Conservation (phyloP, 129 eudicot species). For the Sambucus nigra region DNA sequence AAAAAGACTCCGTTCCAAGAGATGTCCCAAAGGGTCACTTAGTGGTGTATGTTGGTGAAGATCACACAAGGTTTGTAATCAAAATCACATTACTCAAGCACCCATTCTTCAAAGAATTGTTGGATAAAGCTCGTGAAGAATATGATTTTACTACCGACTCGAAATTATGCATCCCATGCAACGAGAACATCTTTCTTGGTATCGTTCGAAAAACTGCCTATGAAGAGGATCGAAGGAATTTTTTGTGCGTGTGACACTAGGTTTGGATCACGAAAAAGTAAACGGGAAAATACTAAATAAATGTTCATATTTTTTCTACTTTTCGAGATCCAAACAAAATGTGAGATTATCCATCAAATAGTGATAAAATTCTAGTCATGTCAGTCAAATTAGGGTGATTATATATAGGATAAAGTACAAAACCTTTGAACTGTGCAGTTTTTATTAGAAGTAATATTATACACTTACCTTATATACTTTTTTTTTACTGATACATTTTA, state of each 20-base stretch:
- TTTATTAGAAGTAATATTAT: too few relatives aligned
- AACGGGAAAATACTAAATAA: too few relatives aligned
- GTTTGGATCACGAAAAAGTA: slow-evolving; percentile 7
- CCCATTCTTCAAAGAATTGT: slow-evolving; percentile 61
- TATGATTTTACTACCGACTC: slow-evolving; percentile 45
- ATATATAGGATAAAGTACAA: too few relatives aligned
- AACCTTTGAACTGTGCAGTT: too few relatives aligned
- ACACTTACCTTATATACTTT: too few relatives aligned
- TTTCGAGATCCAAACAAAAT: too few relatives aligned
- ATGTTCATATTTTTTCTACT: too few relatives aligned
- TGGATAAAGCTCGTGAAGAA: slow-evolving; percentile 71
- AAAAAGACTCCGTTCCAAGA: slow-evolving; percentile 44
- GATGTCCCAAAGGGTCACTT: slow-evolving; percentile 93
- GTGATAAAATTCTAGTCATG: too few relatives aligned
- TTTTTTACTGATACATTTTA: too few relatives aligned
- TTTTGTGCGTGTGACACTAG: slow-evolving; percentile 25
- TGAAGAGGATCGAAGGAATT: slow-evolving; percentile 12
- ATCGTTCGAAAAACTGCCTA: slow-evolving; percentile 48
- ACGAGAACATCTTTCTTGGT: slow-evolving; percentile 54
- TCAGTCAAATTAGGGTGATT: too few relatives aligned
- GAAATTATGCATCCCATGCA: slow-evolving; percentile 59
- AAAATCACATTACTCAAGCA: slow-evolving; percentile 57
- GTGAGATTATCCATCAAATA: too few relatives aligned
- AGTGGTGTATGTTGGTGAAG: slow-evolving; percentile 82
- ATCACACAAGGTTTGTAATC: slow-evolving; percentile 63